Base-by-base conservation (phyloP, 495 filamentous ascomycete genomes). In the Podospora appendiculata region DNA sequence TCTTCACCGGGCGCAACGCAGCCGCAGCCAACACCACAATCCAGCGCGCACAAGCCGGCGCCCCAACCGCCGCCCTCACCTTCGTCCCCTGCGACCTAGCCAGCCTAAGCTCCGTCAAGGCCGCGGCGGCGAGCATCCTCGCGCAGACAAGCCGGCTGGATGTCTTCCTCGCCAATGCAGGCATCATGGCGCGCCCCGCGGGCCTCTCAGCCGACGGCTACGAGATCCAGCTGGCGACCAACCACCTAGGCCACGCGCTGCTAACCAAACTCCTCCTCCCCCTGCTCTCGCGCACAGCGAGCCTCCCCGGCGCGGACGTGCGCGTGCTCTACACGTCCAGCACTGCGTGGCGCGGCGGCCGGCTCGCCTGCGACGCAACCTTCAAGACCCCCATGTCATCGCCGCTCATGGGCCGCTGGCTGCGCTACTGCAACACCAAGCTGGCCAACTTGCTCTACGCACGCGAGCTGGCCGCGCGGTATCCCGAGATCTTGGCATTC, bases 181-280 rank as follows among this genome's bases (percentile, higher is more conserved):
- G 87, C 33, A 76, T 87, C 51, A 85, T 88, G 82, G 78, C 71
- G 8, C 56, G 73, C 9, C 75, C 81, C 3, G 63, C 67, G 1
- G 64, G 64, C 0, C 58, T 69, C 6, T 88, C 84, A 7, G 59
- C 72, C 8, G 81, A 88, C 12, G 83, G 85, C 11, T 84, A 81
- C 61, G 85, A 90, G 60, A 74, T 82, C 38, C 82, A 87, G 50
- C 80, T 89, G 54, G 83, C 80, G 11, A 83, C 80, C 5, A 90
- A 90, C 59, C 79, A 89, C 60, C 61, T 89, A 45, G 82, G 79
- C 7, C 84, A 87, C 55, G 80, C 79, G 45, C 72, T 88, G 11
- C 70, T 90, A 32, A 84, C 80, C 19, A 74, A 77, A 44, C 67
- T 84, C 8, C 70, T 90, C 7, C 71, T 88, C 8, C 79, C 83